These are phyloP conservation scores for Inosperma sp. DNA, from an alignment of 768 basidiomycete genomes.

Conservation along the genomic window DNA sequence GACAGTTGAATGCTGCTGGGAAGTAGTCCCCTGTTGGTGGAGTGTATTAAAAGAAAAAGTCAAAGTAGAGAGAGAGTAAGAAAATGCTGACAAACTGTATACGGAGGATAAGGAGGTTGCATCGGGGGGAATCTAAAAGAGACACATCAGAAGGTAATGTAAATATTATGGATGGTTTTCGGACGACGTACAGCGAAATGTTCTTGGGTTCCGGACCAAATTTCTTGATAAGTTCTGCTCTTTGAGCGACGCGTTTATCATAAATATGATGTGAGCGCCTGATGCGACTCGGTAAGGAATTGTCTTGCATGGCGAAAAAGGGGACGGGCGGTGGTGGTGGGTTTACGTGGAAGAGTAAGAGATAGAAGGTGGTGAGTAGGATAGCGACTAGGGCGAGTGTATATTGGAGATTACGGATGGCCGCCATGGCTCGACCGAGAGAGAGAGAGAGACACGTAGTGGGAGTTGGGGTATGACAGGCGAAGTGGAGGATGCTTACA, in stretches of 20 bases:
- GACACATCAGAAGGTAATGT: not conserved
- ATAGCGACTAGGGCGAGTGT: not conserved
- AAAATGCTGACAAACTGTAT: constrained; percentile 49
- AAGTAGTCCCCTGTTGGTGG: constrained; percentile 48
- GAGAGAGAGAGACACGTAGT: too few relatives aligned
- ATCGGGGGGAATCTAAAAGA: constrained; percentile 47
- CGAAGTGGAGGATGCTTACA: too few relatives aligned
- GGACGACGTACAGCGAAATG: constrained; percentile 40
- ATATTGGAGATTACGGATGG: too few relatives aligned
- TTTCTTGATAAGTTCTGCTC: constrained; percentile 47
- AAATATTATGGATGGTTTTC: not conserved
- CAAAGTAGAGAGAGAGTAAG: not conserved
- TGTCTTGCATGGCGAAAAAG: constrained; percentile 31
- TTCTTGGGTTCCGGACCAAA: constrained; percentile 51
- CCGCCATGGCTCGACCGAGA: too few relatives aligned
- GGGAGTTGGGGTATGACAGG: too few relatives aligned
- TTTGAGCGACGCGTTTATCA: constrained; percentile 35
- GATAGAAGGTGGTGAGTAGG: constrained; percentile 11
- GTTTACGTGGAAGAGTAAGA: constrained; percentile 11
- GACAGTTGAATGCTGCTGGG: constrained; percentile 48
- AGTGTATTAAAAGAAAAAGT: not conserved
- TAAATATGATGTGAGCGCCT: constrained; percentile 45
- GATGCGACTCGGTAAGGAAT: constrained; percentile 36
- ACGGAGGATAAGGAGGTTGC: constrained; percentile 50
- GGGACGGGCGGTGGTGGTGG: constrained; percentile 17